Evolutionary conservation across 352 stramenopile genomes (phyloP).

Genomic region (Phytophthora pini): DNA sequence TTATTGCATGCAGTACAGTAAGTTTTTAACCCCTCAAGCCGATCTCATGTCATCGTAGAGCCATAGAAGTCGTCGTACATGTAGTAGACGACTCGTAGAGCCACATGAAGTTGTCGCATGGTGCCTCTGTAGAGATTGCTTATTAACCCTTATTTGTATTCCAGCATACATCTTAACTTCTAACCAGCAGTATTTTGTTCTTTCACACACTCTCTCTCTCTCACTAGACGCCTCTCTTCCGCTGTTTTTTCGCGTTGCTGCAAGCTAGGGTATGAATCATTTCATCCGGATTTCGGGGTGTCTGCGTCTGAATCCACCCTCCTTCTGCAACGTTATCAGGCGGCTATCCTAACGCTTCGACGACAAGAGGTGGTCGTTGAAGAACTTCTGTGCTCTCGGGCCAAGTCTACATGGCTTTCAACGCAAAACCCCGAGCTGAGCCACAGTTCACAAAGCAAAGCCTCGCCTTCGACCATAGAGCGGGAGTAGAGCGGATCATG

Average conservation of each 20-base stretch:
- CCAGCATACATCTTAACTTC: not conserved
- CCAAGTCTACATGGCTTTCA: not conserved
- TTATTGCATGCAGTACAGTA: too few relatives aligned
- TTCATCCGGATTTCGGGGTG: slow-evolving; percentile 8
- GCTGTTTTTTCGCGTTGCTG: slow-evolving; percentile 13
- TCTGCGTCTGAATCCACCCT: not conserved
- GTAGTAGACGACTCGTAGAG: slow-evolving; percentile 3
- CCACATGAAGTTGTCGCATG: slow-evolving; percentile 1
- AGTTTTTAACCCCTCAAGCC: too few relatives aligned
- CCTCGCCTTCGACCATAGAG: slow-evolving; percentile 14
- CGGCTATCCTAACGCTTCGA: slow-evolving; percentile 4
- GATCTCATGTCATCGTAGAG: not conserved
- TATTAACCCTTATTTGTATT: not conserved
- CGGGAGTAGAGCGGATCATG: slow-evolving; percentile 11
- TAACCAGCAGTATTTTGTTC: too few relatives aligned
- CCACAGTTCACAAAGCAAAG: slow-evolving; percentile 4
- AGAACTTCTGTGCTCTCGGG: not conserved
- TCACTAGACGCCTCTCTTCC: not conserved
- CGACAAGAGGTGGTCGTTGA: slow-evolving; percentile 4
- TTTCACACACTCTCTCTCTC: too few relatives aligned
- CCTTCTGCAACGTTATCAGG: slow-evolving; percentile 10
- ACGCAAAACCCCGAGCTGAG: not conserved
- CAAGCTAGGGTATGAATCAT: not conserved
- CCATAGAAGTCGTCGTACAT: not conserved
- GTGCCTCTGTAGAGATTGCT: slow-evolving; percentile 6